Conservation (phyloP, 257 asterid genomes). For the Cruciata laevipes region DNA sequence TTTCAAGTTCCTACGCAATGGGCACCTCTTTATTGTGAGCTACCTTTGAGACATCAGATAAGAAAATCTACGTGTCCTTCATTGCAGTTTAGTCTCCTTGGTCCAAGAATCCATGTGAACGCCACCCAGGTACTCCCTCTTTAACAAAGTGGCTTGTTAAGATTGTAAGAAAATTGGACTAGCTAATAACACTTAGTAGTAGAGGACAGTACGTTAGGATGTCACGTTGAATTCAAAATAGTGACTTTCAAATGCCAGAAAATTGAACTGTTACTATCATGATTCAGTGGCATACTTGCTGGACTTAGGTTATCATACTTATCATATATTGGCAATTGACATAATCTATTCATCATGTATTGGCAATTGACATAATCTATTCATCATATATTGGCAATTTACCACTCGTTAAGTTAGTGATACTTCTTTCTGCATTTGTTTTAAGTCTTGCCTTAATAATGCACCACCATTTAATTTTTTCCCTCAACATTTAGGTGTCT, state of each 20-base stretch:
- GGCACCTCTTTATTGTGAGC: conserved; percentile 91
- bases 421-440: not conserved
- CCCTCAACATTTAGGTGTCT: conserved; percentile 45
- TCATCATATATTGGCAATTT: not conserved
- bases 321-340: not conserved
- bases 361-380: not conserved
- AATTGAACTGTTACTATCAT: not conserved
- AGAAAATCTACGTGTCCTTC: conserved; percentile 62
- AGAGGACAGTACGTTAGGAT: not conserved
- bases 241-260: not conserved
- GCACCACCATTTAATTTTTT: not conserved
- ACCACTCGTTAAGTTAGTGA: not conserved
- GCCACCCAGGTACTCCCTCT: conserved; percentile 58
- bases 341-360: not conserved
- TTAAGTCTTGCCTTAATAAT: not conserved
- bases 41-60: conserved; percentile 90
- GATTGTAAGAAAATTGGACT: not conserved
- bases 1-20: conserved; percentile 97
- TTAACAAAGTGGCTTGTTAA: not conserved
- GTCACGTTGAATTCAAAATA: not conserved
- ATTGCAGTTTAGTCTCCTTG: conserved; percentile 70
- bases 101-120: conserved; percentile 73
- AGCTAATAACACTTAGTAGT: not conserved
- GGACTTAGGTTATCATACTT: not conserved
- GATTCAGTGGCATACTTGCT: not conserved